These are phyloP conservation scores for Phytopythium sindhum DNA, from an alignment of 352 stramenopile genomes.

Conservation along the genomic window DNA sequence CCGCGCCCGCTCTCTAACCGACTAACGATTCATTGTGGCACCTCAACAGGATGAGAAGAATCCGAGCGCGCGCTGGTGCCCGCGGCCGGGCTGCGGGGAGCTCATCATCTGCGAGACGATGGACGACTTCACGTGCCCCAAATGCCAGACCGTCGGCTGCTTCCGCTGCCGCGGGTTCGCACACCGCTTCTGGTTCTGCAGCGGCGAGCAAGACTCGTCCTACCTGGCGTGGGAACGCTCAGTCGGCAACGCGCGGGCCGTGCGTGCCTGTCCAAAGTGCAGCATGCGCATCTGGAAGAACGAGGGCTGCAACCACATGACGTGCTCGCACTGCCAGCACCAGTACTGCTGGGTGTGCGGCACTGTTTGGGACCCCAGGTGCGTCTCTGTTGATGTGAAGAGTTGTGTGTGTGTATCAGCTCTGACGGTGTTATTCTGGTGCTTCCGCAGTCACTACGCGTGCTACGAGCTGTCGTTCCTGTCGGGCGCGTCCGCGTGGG, in stretches of 20 bases:
- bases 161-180: slow-evolving; percentile 52
- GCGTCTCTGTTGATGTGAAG: not conserved
- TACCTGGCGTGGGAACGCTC: slow-evolving; percentile 60
- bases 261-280: slow-evolving; percentile 58
- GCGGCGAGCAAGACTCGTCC: slow-evolving; percentile 41
- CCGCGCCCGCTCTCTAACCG: not conserved
- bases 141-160: slow-evolving; percentile 49
- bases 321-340: slow-evolving; percentile 52
- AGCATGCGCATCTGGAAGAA: slow-evolving; percentile 77
- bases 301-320: slow-evolving; percentile 77
- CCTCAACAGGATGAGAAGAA: slow-evolving; percentile 62
- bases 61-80: slow-evolving; percentile 69
- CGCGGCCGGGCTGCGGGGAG: slow-evolving; percentile 48
- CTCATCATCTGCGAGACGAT: slow-evolving; percentile 55
- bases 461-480: slow-evolving; percentile 66
- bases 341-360: slow-evolving; percentile 77
- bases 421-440: not conserved
- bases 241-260: slow-evolving; percentile 42
- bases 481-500: slow-evolving; percentile 23
- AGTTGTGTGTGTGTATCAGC: not conserved
- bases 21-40: not conserved
- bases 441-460: slow-evolving; percentile 43
- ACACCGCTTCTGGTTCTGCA: slow-evolving; percentile 63
- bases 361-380: slow-evolving; percentile 38
- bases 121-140: slow-evolving; percentile 57